A percentile compares a stretch with the other conserved stretches of the same genome.
These are phyloP conservation scores for Sarcodon aspratus DNA, from an alignment of 768 basidiomycete species.

Conservation along the genomic window DNA sequence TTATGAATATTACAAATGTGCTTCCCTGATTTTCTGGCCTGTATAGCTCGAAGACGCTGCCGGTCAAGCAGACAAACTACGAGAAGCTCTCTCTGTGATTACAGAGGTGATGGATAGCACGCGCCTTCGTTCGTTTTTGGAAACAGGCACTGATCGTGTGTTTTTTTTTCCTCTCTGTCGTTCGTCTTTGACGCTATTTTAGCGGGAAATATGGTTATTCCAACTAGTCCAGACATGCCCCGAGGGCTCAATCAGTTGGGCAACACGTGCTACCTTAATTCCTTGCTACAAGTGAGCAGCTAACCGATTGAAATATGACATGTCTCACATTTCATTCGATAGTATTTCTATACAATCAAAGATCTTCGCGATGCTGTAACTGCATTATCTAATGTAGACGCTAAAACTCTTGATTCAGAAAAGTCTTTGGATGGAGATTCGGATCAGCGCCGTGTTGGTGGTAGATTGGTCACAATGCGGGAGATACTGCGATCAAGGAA, in stretches of 20 bases:
- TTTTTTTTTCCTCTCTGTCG: conserved; percentile 8
- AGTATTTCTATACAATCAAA: conserved; percentile 97
- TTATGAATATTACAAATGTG: conserved; percentile 10
- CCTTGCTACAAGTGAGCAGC: conserved; percentile 47
- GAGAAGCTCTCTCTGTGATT: conserved; percentile 61
- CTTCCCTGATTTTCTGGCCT: conserved; percentile 1
- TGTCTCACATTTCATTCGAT: background rate
- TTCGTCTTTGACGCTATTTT: background rate
- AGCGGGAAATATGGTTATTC: conserved; percentile 56
- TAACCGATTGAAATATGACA: background rate
- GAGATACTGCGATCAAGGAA: conserved; percentile 80
- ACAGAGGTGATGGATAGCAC: conserved; percentile 65
- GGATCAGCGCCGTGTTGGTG: conserved; percentile 79
- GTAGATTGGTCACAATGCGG: conserved; percentile 65
- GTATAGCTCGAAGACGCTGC: conserved; percentile 62
- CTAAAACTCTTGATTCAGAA: conserved; percentile 49
- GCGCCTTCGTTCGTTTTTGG: conserved; percentile 53
- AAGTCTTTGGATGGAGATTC: conserved; percentile 75
- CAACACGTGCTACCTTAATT: conserved; percentile 84
- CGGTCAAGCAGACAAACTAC: conserved; percentile 55
- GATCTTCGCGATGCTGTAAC: conserved; percentile 72
- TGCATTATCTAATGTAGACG: conserved; percentile 40
- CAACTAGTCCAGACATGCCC: conserved; percentile 56
- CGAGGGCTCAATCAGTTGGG: conserved; percentile 83
- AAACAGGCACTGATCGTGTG: conserved; percentile 69